These are phyloP conservation scores for Pseudocercospora fijiensis DNA, from an alignment of 2,329 filamentous ascomycete species.

Conservation along the genomic window DNA sequence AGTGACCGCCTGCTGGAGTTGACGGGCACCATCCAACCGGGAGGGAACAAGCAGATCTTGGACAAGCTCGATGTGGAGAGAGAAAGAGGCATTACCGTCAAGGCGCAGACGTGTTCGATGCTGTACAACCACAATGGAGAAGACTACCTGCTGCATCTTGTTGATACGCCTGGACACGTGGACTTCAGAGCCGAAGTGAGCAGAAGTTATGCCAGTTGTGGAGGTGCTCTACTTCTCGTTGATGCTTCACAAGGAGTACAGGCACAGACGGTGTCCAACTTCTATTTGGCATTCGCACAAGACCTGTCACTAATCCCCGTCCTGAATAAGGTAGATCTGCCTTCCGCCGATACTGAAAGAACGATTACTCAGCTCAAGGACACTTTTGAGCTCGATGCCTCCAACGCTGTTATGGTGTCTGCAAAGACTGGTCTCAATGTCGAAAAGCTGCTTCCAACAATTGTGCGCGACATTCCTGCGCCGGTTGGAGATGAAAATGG, in stretches of 20 bases:
- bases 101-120: constrained; percentile 98
- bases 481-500: constrained; percentile 71
- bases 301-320: constrained; percentile 84
- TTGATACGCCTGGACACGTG: constrained; percentile 96
- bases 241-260: constrained; percentile 96
- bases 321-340: constrained; percentile 94
- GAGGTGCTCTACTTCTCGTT: constrained; percentile 85
- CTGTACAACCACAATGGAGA: constrained; percentile 81
- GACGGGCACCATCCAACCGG: constrained; percentile 86
- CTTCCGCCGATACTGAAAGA: constrained; percentile 80
- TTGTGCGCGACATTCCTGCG: constrained; percentile 80
- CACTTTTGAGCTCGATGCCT: constrained; percentile 82
- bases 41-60: constrained; percentile 88
- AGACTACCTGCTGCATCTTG: constrained; percentile 91
- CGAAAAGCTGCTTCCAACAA: constrained; percentile 73
- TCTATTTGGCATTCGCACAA: constrained; percentile 94
- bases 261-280: constrained; percentile 97
- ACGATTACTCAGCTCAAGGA: constrained; percentile 82
- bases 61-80: constrained; percentile 97
- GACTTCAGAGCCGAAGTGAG: constrained; percentile 97
- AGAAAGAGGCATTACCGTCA: constrained; percentile 95
- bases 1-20: constrained; percentile 89
- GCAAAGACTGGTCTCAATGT: constrained; percentile 94
- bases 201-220: constrained; percentile 92
- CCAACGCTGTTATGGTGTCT: constrained; percentile 74